Conservation (phyloP, 257 asterid species). For the Anisodus acutangulus region DNA sequence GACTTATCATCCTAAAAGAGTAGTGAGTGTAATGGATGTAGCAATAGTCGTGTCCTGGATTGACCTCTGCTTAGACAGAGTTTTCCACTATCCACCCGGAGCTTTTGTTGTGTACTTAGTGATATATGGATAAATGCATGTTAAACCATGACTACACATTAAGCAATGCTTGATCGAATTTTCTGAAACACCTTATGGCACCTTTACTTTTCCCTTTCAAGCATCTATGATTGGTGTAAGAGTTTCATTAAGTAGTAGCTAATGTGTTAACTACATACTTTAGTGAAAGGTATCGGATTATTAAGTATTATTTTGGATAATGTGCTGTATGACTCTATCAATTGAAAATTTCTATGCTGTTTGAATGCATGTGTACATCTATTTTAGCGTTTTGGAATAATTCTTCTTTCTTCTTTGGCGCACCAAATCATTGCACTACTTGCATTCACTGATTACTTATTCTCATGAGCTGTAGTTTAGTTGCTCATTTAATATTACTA, state of each 20-base stretch:
- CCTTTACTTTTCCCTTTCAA: no score
- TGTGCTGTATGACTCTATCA: background rate
- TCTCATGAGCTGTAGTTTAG: no score
- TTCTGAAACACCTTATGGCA: background rate
- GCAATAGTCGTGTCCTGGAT: background rate
- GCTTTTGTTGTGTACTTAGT: background rate
- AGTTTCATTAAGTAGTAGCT: slow-evolving; percentile 2
- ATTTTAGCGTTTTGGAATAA: background rate
- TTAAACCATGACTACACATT: background rate
- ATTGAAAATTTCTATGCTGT: background rate
- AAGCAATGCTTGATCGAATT: background rate
- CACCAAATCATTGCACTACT: background rate
- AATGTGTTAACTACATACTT: background rate
- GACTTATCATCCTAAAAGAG: background rate
- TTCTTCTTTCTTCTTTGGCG: background rate
- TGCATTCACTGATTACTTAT: no score
- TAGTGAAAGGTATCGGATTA: background rate
- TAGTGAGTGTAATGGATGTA: background rate
- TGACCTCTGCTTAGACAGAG: background rate
- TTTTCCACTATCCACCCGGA: background rate
- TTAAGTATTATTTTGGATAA: background rate
- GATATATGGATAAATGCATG: background rate
- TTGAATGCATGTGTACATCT: background rate
- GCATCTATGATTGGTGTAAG: background rate
- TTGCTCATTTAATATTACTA: no score